phyloP scores from a whole-genome alignment of 345 rosid species.

The Populus davidiana region DNA sequence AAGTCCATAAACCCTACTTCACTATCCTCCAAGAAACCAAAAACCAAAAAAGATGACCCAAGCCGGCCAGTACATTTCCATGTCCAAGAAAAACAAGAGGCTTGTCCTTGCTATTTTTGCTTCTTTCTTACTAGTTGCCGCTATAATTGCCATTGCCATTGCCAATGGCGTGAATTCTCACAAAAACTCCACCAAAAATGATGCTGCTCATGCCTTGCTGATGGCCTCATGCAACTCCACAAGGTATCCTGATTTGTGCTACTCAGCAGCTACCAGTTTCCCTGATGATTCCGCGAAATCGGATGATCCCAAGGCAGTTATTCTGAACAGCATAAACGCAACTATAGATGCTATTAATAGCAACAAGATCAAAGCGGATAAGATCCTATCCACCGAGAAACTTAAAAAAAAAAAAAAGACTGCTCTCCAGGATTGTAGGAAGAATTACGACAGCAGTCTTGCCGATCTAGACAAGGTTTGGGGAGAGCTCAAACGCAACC shows the following conservation, averaged over 20 bases:
- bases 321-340: conserved; percentile 20
- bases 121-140: conserved; percentile 35
- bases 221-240: conserved; percentile 60
- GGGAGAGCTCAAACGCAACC: conserved; percentile 53
- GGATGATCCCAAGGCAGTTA: conserved; percentile 27
- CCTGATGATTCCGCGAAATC: conserved; percentile 27
- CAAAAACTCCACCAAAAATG: neutral
- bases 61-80: conserved; percentile 12
- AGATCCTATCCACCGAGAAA: neutral
- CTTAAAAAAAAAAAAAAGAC: conserved; percentile 49
- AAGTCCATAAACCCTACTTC: neutral
- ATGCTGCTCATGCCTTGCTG: conserved; percentile 46
- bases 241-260: conserved; percentile 62
- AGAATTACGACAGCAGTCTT: conserved; percentile 68
- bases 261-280: conserved; percentile 48
- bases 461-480: conserved; percentile 59
- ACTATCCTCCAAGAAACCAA: neutral
- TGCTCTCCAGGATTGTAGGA: conserved; percentile 71
- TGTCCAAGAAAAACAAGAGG: conserved; percentile 30
- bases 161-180: conserved; percentile 35
- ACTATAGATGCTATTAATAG: conserved; percentile 21
- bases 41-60: conserved; percentile 12
- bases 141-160: conserved; percentile 40
- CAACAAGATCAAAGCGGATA: conserved; percentile 13
- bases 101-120: conserved; percentile 35